phyloP scores from a whole-genome alignment of 345 rosid genomes.

The Erodium maritimum region DNA sequence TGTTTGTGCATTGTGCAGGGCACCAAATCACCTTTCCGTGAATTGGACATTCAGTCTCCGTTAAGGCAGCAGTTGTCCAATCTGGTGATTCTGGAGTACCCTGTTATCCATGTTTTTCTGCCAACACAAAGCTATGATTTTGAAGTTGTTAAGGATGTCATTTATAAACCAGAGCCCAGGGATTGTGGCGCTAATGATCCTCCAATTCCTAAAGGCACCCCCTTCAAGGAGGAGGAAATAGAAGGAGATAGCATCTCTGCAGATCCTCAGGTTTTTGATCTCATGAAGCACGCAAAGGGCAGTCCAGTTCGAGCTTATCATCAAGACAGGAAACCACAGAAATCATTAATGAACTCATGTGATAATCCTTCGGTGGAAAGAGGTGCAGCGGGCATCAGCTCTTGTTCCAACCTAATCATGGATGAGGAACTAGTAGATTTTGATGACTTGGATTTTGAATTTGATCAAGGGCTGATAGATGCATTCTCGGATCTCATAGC shows the following conservation, averaged over 20 bases:
- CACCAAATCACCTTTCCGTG: slow-evolving; percentile 47
- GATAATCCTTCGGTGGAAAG: slow-evolving; percentile 10
- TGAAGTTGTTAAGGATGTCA: slow-evolving; percentile 38
- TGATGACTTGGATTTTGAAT: slow-evolving; percentile 38
- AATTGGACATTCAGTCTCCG: slow-evolving; percentile 49
- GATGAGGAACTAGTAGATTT: slow-evolving; percentile 4
- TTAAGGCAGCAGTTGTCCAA: slow-evolving; percentile 51
- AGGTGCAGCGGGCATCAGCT: slow-evolving; percentile 6
- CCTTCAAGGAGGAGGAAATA: slow-evolving; percentile 59
- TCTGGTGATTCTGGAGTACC: slow-evolving; percentile 58
- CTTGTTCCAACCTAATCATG: slow-evolving; percentile 5
- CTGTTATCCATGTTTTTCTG: slow-evolving; percentile 75
- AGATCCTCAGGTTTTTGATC: slow-evolving; percentile 40
- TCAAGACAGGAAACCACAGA: slow-evolving; percentile 10
- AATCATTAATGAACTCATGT: slow-evolving; percentile 6
- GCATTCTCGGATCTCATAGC: slow-evolving; percentile 52
- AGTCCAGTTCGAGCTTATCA: slow-evolving; percentile 16
- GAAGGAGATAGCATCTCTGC: slow-evolving; percentile 23
- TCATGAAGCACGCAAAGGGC: slow-evolving; percentile 17
- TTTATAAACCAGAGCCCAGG: slow-evolving; percentile 14
- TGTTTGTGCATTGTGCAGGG: slow-evolving; percentile 28
- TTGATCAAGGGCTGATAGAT: slow-evolving; percentile 62
- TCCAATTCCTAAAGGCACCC: slow-evolving; percentile 27
- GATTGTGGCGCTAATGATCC: slow-evolving; percentile 18
- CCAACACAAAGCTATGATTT: slow-evolving; percentile 51